Base-by-base conservation (phyloP, 805 yeast genomes). In the Scheffersomyces coipomensis region DNA sequence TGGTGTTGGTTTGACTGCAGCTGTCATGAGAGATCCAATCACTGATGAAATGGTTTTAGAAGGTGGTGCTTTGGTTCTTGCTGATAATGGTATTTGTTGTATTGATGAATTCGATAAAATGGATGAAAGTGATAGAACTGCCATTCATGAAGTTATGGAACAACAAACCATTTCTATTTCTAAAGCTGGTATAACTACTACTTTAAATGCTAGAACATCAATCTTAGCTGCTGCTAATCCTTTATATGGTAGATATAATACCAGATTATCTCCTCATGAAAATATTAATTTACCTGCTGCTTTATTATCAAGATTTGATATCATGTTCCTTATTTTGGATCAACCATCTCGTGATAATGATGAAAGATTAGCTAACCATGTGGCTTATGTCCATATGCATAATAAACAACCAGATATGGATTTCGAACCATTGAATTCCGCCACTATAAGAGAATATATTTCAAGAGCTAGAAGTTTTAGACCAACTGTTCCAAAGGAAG, bases 161-260 rank as follows among this genome's bases (percentile, higher is more conserved):
- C 99, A 93, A 63, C 99, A 93, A 65, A 93, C 99, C 2, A 93
- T 93, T 43, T 87, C 96, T 17, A 93, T 93, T 42, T 87, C 97
- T 31, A 93, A 93, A 64, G 99, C 99, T 3, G 99, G 99, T 50
- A 93, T 93, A 52, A 87, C 93, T 46, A 93, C 99, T 8, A 88
- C 97, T 2, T 72, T 93, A 51, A 93, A 93, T 59, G 99, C 99
- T 6, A 79, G 99, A 60, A 79, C 98, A 0, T 90, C 97, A 4
- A 87, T 93, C 44, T 67, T 93, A 47, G 99, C 99, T 0, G 99
- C 99, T 22, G 99, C 99, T n/a, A 93, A 93, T 68, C 99, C 99
- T 15, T 70, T 90, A 26, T 90, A 86, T 59, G 98, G 99, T 41
- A 78, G 98, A 47, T 93, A 93, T 66, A 91, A 93, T 64, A 86